Base-by-base conservation (phyloP, 495 filamentous ascomycete genomes). In the Lasiosphaeria miniovina region DNA sequence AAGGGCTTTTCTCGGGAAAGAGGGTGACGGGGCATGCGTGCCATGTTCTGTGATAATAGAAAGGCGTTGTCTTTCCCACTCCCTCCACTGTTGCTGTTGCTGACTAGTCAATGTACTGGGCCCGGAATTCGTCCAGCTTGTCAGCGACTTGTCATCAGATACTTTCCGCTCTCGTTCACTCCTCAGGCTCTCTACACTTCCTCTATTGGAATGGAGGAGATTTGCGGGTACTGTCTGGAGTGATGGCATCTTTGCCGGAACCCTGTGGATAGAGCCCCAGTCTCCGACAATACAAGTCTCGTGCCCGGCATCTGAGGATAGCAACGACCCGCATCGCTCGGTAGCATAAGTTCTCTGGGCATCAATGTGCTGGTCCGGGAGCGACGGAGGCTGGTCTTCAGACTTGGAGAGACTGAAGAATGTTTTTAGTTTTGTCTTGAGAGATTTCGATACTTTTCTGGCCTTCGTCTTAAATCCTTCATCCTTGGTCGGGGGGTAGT, bases 51-150 rank as follows among this genome's bases (percentile, higher is more conserved):
- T 77, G 55, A 90, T 89, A 58, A 87, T 77, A 15, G 87, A 86
- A 32, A 90, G 73, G 31, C 82, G 82, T 59, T 86, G 83, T 40
- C 70, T 75, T 46, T 84, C 83, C 65, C 75, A 76, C 32, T 80
- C 78, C 4, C 67, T 59, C 68, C 73, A 70, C 41, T 65, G 56
- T 62, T 73, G 55, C 54, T 68, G 62, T 55, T 69, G 61, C 66
- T 70, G 74, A 35, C 73, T 78, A 34, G 74, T 71, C 4, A 78
- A 66, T 6, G 77, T 82, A 49, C 71, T 80, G 0, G 73, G 71
- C 1, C 72, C 77, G 5, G 80, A 93, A 63, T 87, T 81, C 4
- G 82, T 80, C 90, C 89, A 91, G 67, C 90, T 93, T 12, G 88
- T 91, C 43, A 91, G 81, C 14, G 89, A 91, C 52, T 74, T 81